Conservation (phyloP, 2,329 filamentous ascomycete species). For the Bipolaris oryzae region DNA sequence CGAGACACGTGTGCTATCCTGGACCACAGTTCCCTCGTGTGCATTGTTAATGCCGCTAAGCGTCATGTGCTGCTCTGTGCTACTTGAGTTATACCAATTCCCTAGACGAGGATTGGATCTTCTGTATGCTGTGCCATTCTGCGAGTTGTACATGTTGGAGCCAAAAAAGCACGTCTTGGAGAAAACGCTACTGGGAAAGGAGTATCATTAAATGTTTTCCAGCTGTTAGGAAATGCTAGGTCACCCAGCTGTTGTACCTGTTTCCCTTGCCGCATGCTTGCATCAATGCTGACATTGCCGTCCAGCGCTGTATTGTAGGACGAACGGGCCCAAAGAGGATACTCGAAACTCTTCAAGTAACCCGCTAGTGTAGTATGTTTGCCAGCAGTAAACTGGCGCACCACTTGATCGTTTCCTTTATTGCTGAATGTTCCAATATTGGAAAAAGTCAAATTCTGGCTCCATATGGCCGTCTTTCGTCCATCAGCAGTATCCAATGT, state of each 20-base stretch:
- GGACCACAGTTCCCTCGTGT: constrained; percentile 14
- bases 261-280: constrained; percentile 57
- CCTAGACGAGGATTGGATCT: constrained; percentile 55
- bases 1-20: constrained; percentile 7
- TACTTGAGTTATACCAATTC: constrained; percentile 60
- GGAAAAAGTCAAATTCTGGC: constrained; percentile 62
- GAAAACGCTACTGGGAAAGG: constrained; percentile 23
- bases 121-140: constrained; percentile 65
- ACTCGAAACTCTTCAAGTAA: constrained; percentile 58
- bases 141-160: constrained; percentile 56
- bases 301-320: constrained; percentile 52
- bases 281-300: constrained; percentile 55
- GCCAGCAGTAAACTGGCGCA: constrained; percentile 59
- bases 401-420: constrained; percentile 61
- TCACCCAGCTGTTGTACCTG: constrained; percentile 54
- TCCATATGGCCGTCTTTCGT: constrained; percentile 57
- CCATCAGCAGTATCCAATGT: constrained; percentile 58
- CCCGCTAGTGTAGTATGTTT: constrained; percentile 47
- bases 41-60: constrained; percentile 56
- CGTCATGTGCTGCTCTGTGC: constrained; percentile 61
- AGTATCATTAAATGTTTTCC: constrained; percentile 61
- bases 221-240: constrained; percentile 64
- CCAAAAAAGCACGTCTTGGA: constrained; percentile 40
- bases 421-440: constrained; percentile 63
- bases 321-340: constrained; percentile 66